Evolutionary conservation across 148 eudicot genomes (phyloP).

Genomic region (Fagopyrum esculentum): DNA sequence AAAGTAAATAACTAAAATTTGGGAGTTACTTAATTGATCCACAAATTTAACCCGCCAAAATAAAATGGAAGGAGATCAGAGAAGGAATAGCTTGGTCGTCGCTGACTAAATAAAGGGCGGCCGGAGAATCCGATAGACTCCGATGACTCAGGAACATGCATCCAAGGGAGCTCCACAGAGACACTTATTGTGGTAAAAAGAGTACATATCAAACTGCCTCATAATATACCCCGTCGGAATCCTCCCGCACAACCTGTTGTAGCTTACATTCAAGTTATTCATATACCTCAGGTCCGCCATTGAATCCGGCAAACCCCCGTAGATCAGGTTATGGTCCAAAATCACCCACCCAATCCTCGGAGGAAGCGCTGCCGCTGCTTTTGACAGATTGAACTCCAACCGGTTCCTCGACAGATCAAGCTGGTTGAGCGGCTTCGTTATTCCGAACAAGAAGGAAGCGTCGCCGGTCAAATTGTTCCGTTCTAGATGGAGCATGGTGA

Average conservation of each 20-base stretch:
- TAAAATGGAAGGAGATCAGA: too few species aligned
- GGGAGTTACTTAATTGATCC: too few species aligned
- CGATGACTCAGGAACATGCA: too few species aligned
- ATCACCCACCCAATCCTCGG: constrained; percentile 13
- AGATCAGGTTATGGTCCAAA: constrained; percentile 34
- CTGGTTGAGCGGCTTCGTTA: background rate
- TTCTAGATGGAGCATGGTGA: constrained; percentile 11
- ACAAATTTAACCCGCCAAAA: too few species aligned
- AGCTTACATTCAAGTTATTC: constrained; percentile 26
- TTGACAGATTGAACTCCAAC: constrained; percentile 27
- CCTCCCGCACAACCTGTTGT: constrained; percentile 37
- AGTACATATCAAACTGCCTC: constrained; percentile 9
- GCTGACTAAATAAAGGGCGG: too few species aligned
- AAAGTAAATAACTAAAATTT: too few species aligned
- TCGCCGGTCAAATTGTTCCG: constrained; percentile 30
- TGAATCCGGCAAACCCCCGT: constrained; percentile 25
- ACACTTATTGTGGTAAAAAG: constrained; percentile 10
- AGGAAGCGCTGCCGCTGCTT: constrained; percentile 10
- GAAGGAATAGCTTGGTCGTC: too few species aligned
- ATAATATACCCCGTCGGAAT: constrained; percentile 25
- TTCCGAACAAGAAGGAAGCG: constrained; percentile 33
- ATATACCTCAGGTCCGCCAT: constrained; percentile 17
- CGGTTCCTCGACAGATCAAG: constrained; percentile 22
- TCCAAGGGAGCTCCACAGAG: constrained; percentile 4
- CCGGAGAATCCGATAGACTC: too few species aligned